Evolutionary conservation across 176 grass and related monocot genomes (phyloP).

Genomic region (Alloteropsis semialata): DNA sequence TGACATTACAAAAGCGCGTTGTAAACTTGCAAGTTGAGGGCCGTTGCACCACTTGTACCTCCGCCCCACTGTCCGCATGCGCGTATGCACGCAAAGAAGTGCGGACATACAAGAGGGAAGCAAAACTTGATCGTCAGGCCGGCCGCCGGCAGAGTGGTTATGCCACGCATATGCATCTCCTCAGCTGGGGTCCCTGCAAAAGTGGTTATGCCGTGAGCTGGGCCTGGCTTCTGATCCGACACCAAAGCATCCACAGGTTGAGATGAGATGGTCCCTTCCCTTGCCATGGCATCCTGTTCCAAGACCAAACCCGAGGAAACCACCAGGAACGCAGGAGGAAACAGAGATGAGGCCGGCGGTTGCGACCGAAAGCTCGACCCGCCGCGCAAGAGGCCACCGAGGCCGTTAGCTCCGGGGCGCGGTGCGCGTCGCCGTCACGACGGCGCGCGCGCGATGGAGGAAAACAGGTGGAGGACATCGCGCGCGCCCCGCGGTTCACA

Average conservation of each 20-base stretch:
- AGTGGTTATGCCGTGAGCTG: neutral
- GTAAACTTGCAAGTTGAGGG: no score
- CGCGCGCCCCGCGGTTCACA: neutral
- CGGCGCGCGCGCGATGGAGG: neutral
- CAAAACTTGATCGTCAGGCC: no score
- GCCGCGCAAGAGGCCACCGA: neutral
- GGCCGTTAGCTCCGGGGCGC: neutral
- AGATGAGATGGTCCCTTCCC: neutral
- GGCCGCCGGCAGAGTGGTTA: neutral
- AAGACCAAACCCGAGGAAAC: neutral
- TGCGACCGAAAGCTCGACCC: neutral
- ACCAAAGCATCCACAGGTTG: neutral
- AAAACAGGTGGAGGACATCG: neutral
- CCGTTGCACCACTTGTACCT: no score
- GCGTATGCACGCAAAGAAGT: no score
- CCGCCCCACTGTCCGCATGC: no score
- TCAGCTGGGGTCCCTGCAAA: neutral
- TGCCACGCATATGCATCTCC: neutral
- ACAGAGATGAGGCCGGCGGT: neutral
- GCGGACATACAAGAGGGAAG: no score
- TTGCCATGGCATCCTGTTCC: neutral
- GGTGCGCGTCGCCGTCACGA: constrained; percentile 28
- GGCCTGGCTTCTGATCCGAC: neutral
- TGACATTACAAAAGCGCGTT: no score
- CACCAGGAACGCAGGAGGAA: neutral